A percentile compares a stretch with the other conserved stretches of the same genome.
Evolutionary conservation across 441 rosid genomes (phyloP).

Genomic region (Melastoma candidum): DNA sequence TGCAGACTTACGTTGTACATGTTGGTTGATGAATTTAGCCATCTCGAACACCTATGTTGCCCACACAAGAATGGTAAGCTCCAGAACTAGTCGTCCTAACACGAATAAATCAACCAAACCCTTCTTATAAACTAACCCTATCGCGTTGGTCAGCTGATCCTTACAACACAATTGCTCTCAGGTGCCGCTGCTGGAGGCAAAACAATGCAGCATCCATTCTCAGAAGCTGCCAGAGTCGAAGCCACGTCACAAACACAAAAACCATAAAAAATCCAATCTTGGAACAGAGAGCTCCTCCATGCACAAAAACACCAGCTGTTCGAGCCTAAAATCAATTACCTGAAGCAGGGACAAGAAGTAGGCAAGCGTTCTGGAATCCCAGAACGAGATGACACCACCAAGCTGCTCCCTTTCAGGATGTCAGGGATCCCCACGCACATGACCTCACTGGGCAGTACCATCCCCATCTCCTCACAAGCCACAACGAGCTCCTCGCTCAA

Average conservation of each 20-base stretch:
- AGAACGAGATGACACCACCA: conserved; percentile 23
- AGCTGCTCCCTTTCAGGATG: conserved; percentile 21
- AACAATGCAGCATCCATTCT: conserved; percentile 19
- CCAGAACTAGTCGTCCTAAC: too few relatives aligned
- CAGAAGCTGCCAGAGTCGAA: conserved; percentile 18
- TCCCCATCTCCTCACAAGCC: conserved; percentile 21
- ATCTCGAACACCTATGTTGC: conserved; percentile 21
- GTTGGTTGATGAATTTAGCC: conserved; percentile 23
- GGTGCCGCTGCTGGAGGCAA: conserved; percentile 19
- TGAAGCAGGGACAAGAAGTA: conserved; percentile 30
- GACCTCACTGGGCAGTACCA: conserved; percentile 27
- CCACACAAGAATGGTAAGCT: background rate
- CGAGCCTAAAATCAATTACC: conserved; percentile 11
- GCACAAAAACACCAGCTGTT: background rate
- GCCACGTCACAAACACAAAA: background rate
- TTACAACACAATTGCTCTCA: conserved; percentile 23
- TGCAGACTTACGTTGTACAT: conserved; percentile 14
- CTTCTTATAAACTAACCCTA: conserved; percentile 12
- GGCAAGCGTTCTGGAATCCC: conserved; percentile 26
- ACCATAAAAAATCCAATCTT: too few relatives aligned
- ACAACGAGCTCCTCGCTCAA: conserved; percentile 19
- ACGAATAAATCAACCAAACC: too few relatives aligned
- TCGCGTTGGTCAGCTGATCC: conserved; percentile 24
- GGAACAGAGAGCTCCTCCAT: too few relatives aligned
- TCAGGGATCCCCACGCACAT: conserved; percentile 30